Evolutionary conservation across 345 rosid genomes (phyloP), one percentile per base, ranked within the genome.

Genomic region (Gossypium raimondii): DNA sequence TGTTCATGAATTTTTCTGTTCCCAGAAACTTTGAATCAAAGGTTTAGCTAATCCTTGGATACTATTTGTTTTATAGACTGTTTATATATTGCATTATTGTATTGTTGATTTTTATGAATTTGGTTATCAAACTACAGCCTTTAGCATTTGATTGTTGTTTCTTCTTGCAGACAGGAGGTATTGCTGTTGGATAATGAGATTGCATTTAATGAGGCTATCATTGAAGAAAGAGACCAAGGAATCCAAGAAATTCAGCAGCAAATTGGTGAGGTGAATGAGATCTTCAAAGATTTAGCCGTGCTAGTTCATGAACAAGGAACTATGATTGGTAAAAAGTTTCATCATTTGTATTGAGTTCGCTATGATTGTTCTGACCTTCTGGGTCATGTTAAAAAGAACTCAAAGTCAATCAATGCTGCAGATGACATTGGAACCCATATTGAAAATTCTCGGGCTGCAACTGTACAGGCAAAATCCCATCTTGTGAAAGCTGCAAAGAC

Each of bases 181-280:
- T 25, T 91, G 51, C 77, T 91, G 41, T 77, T 93, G 86, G 98
- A 95, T 76, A 93, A 93, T 76, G 98, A 93, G 87, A 90, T 95
- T 76, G 85, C 84, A 20, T 95, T 95, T 69, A 90, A 95, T 62
- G 99, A 93, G 70, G 98, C 98, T 65, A 70, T 93, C 34, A 91
- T 93, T 55, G 98, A 95, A 74, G 99, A 95, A 85, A 88, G 98
- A 83, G 98, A 95, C 66, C 97, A 90, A 52, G 97, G 98, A 75
- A 91, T 93, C 72, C 91, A 93, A 65, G 99, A 93, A 80, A 90
- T 95, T 76, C 97, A 91, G 82, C 92, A 89, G 80, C 97, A 93
- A 80, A 93, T 95, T 79, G 97, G 98, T 9, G 97, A 95, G 86
- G 99, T 93, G 76, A 90, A 95, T 29, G 94, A 93, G 77, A 89